A percentile compares a stretch with the other conserved stretches of the same genome.
Evolutionary conservation across 257 asterid species (phyloP).

Genomic region (Jaltomata sinuosa): DNA sequence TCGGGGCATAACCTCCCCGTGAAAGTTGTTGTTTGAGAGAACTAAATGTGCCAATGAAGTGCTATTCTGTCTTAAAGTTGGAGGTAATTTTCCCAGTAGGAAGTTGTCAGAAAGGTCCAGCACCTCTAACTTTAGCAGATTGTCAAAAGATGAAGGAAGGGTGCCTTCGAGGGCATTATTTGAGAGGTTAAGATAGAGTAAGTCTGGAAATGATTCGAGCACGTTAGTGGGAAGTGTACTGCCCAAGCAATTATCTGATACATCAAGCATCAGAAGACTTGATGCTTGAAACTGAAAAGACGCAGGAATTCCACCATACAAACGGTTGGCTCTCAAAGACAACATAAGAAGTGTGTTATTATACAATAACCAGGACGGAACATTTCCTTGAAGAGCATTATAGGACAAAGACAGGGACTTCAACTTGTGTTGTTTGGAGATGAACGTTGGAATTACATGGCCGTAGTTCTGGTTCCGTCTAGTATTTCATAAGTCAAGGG

Average conservation of each 20-base stretch:
- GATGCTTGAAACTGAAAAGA: not conserved
- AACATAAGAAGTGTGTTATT: not conserved
- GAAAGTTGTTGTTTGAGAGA: constrained; percentile 7
- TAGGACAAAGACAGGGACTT: constrained; percentile 1
- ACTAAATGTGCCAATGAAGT: constrained; percentile 2
- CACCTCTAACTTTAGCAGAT: not conserved
- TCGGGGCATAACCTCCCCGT: not conserved
- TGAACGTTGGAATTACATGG: constrained; percentile 4
- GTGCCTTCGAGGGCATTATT: not conserved
- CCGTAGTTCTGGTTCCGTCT: constrained; percentile 5
- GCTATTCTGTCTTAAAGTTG: not conserved
- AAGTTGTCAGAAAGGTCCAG: constrained; percentile 12
- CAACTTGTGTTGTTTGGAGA: not conserved
- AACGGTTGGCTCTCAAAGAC: not conserved
- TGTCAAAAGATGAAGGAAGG: constrained; percentile 1
- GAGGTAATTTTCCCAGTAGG: constrained; percentile 4
- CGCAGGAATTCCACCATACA: not conserved
- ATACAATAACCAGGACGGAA: not conserved
- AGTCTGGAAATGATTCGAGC: not conserved
- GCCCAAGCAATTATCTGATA: not conserved
- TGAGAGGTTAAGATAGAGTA: constrained; percentile 1
- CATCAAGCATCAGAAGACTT: not conserved
- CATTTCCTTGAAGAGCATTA: not conserved
- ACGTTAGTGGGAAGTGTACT: not conserved
- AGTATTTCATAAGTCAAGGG: not conserved